Percentiles rank a stretch among this genome's conserved stretches.
These are phyloP conservation scores for Naganishia onofrii DNA, from an alignment of 768 basidiomycete genomes.

Conservation along the genomic window DNA sequence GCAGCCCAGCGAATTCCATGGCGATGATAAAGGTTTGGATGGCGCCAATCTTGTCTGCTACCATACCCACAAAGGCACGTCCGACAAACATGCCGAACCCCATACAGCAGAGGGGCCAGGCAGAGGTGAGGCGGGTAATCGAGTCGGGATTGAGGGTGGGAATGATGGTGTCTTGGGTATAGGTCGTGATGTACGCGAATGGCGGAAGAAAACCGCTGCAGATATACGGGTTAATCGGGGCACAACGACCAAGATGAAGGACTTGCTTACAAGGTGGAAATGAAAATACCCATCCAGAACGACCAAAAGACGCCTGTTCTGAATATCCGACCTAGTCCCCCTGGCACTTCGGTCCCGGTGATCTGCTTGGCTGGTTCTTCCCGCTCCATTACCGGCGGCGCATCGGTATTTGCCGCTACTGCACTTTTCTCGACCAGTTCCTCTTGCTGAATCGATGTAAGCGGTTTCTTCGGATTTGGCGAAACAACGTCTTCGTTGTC, in stretches of 20 bases:
- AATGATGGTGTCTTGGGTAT: constrained; percentile 20
- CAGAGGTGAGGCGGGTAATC: constrained; percentile 24
- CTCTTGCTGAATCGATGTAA: not conserved
- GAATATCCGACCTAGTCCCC: not conserved
- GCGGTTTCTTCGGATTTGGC: not conserved
- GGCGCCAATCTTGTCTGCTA: constrained; percentile 30
- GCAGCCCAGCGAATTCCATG: constrained; percentile 31
- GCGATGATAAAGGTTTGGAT: constrained; percentile 31
- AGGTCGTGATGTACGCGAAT: constrained; percentile 30
- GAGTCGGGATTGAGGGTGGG: constrained; percentile 6
- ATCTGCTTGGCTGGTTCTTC: not conserved
- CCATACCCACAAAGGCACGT: constrained; percentile 19
- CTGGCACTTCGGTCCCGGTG: not conserved
- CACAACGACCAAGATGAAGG: not conserved
- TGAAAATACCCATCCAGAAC: constrained; percentile 21
- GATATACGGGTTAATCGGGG: not conserved
- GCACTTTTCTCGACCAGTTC: constrained; percentile 10
- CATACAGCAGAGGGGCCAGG: constrained; percentile 25
- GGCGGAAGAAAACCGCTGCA: constrained; percentile 29
- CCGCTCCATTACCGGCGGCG: not conserved
- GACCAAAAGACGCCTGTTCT: constrained; percentile 23
- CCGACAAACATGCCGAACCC: constrained; percentile 26
- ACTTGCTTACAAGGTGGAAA: constrained; percentile 31
- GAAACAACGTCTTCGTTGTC: not conserved
- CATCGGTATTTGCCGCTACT: not conserved